These are phyloP conservation scores for Nematocida sp. DNA, from an alignment of 371 early-diverging fungal genomes.

Conservation along the genomic window DNA sequence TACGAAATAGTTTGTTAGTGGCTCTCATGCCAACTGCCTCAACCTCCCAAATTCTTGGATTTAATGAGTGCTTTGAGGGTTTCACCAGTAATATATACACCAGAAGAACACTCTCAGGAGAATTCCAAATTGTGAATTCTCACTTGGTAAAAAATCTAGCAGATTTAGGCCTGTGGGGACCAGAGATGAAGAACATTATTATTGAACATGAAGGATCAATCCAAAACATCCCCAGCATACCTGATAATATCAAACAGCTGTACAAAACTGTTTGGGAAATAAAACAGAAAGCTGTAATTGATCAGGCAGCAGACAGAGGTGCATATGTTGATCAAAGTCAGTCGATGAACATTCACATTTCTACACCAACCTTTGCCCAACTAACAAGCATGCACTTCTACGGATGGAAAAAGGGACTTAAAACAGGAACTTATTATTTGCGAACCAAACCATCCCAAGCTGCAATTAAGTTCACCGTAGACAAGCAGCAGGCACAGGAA, in stretches of 20 bases:
- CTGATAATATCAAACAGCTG: conserved; percentile 82
- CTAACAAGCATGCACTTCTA: conserved; percentile 97
- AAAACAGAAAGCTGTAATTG: conserved; percentile 77
- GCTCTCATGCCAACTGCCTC: conserved; percentile 99
- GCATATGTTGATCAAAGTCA: conserved; percentile 97
- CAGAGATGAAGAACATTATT: conserved; percentile 87
- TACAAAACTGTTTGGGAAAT: conserved; percentile 99
- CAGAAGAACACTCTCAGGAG: conserved; percentile 92
- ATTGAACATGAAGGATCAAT: conserved; percentile 88
- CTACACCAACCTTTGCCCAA: conserved; percentile 82
- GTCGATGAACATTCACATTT: conserved; percentile 90
- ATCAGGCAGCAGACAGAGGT: conserved; percentile 81
- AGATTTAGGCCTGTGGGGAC: conserved; percentile 86
- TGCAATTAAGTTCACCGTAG: conserved; percentile 86
- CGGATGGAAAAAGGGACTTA: conserved; percentile 93
- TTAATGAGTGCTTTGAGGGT: conserved; percentile 97
- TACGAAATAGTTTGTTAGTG: conserved; percentile 91
- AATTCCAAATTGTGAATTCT: conserved; percentile 97
- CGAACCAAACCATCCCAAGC: conserved; percentile 90
- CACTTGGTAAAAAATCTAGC: conserved; percentile 88
- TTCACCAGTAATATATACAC: conserved; percentile 95
- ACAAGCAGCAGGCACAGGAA: conserved; percentile 61
- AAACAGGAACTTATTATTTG: conserved; percentile 99
- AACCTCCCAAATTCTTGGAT: conserved; percentile 94
- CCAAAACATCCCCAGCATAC: conserved; percentile 79